These are phyloP conservation scores for Cordyceps javanica DNA, from an alignment of 2,329 filamentous ascomycete genomes.

Conservation along the genomic window DNA sequence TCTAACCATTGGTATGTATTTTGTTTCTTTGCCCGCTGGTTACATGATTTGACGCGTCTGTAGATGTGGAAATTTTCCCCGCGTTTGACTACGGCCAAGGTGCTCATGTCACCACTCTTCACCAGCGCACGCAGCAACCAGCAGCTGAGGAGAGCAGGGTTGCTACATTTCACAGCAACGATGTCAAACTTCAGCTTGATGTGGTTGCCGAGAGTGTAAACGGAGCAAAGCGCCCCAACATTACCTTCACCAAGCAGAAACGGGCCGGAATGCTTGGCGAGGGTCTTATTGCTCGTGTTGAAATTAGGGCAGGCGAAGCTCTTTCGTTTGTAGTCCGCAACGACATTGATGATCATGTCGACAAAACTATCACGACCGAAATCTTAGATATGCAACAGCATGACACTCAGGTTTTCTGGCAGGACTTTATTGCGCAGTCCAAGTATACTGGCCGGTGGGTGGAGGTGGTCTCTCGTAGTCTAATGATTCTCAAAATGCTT, in stretches of 20 bases:
- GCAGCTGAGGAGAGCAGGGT: conserved; percentile 46
- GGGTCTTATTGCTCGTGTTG: conserved; percentile 55
- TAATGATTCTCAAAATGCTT: conserved; percentile 70
- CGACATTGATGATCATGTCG: conserved; percentile 51
- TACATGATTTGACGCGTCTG: conserved; percentile 3
- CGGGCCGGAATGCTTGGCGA: conserved; percentile 50
- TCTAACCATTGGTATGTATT: conserved; percentile 48
- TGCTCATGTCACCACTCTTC: conserved; percentile 52
- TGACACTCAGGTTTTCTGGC: conserved; percentile 67
- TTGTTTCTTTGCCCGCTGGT: background rate
- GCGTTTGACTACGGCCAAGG: conserved; percentile 65
- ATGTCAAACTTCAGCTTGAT: conserved; percentile 59
- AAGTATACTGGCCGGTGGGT: conserved; percentile 67
- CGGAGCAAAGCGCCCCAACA: conserved; percentile 36
- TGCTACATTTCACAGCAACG: conserved; percentile 55
- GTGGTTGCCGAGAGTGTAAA: conserved; percentile 57
- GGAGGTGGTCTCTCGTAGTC: conserved; percentile 63
- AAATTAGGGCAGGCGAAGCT: conserved; percentile 58
- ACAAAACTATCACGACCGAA: conserved; percentile 49
- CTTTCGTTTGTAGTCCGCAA: conserved; percentile 64
- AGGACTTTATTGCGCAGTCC: conserved; percentile 64
- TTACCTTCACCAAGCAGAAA: conserved; percentile 50
- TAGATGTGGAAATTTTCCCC: conserved; percentile 65
- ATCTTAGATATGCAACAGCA: conserved; percentile 59
- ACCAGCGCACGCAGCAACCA: conserved; percentile 36